A percentile compares a stretch with the other conserved stretches of the same genome.
These are phyloP conservation scores for Alternaria novae-zelandiae DNA, from an alignment of 2,329 filamentous ascomycete genomes.

Conservation along the genomic window DNA sequence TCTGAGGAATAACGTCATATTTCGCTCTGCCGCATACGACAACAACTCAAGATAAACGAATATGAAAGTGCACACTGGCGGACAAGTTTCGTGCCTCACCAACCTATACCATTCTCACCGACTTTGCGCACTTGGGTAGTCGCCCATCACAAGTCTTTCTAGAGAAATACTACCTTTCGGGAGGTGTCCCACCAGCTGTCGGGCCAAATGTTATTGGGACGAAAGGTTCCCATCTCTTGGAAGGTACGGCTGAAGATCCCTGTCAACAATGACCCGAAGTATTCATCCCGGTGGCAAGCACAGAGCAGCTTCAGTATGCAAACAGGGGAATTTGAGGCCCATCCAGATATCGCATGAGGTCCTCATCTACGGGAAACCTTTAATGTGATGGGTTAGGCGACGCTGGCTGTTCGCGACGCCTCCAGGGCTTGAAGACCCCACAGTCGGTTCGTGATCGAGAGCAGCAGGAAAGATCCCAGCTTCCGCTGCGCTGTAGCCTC, in stretches of 20 bases:
- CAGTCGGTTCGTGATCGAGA: background rate
- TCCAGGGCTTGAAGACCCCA: background rate
- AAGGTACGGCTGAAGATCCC: background rate
- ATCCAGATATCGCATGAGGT: background rate
- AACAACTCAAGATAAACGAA: background rate
- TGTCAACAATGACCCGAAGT: background rate
- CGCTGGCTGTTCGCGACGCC: background rate
- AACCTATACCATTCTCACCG: background rate
- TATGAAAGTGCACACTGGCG: background rate
- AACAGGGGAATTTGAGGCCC: background rate
- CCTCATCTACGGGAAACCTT: background rate
- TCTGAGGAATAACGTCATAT: background rate
- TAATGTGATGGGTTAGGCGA: background rate
- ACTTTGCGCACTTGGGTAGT: background rate
- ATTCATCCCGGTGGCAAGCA: background rate
- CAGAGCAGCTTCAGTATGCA: background rate
- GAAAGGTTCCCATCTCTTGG: too few species aligned
- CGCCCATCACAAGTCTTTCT: background rate
- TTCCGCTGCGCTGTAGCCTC: background rate
- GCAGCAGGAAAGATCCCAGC: background rate
- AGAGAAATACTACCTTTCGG: background rate
- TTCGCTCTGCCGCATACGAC: background rate
- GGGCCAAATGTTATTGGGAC: background rate
- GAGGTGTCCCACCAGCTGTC: background rate
- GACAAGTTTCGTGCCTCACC: background rate